Evolutionary conservation across 2,329 filamentous ascomycete genomes (phyloP).

Genomic region (Pestalotiopsis sp.): DNA sequence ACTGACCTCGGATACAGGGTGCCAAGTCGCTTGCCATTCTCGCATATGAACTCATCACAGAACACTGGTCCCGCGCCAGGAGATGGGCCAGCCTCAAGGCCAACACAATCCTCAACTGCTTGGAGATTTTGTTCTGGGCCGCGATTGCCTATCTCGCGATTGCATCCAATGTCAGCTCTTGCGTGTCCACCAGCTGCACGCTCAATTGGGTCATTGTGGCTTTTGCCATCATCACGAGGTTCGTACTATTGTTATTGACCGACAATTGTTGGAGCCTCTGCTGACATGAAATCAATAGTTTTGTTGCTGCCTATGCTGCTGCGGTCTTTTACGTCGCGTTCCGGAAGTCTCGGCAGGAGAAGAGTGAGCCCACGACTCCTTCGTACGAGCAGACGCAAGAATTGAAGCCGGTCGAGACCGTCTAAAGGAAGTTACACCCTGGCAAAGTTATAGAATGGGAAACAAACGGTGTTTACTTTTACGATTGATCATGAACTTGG

Average conservation of each 20-base stretch:
- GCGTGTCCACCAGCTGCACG: neutral
- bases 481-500: neutral
- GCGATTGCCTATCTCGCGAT: neutral
- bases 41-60: neutral
- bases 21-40: neutral
- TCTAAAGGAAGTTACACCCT: neutral
- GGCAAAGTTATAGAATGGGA: neutral
- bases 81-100: neutral
- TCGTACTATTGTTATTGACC: neutral
- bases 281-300: neutral
- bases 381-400: neutral
- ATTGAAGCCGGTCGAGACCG: neutral
- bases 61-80: neutral
- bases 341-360: neutral
- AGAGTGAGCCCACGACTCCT: neutral
- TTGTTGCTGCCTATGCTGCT: neutral
- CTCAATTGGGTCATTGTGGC: neutral
- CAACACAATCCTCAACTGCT: neutral
- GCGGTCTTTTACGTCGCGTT: neutral
- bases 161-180: neutral
- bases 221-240: neutral
- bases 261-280: neutral
- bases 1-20: neutral
- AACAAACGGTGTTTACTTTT: neutral
- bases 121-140: constrained; percentile 3